phyloP scores from a whole-genome alignment of 768 basidiomycete species.

The Filobasidium wieringae region DNA sequence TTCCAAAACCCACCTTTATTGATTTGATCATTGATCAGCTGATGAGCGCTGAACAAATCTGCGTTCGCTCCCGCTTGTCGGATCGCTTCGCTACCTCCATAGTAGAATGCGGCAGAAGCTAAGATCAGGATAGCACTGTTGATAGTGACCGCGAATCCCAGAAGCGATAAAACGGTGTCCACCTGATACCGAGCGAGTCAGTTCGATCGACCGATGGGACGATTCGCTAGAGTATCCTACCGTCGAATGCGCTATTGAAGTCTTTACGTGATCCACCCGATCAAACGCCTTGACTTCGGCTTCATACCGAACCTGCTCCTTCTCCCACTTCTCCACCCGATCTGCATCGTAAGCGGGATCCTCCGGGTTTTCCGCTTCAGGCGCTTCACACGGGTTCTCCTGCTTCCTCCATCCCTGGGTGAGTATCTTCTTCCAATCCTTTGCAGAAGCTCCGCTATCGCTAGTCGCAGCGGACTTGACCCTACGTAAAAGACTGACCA shows the following conservation, averaged over 20 bases:
- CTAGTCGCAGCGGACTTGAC: too few species aligned
- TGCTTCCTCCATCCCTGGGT: neutral
- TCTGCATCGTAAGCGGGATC: constrained; percentile 14
- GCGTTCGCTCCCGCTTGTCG: constrained; percentile 46
- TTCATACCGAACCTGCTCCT: constrained; percentile 22
- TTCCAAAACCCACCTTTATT: constrained; percentile 49
- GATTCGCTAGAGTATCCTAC: constrained; percentile 12
- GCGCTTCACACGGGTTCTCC: neutral
- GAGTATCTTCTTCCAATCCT: neutral
- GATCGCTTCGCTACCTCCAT: constrained; percentile 41
- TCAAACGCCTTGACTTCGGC: constrained; percentile 30
- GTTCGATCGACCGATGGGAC: neutral
- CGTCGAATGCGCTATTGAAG: constrained; percentile 36
- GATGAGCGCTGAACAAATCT: constrained; percentile 72
- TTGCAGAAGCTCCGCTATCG: neutral
- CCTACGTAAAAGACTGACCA: neutral
- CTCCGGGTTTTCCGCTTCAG: constrained; percentile 7
- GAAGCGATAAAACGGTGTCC: constrained; percentile 53
- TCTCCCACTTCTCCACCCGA: constrained; percentile 6
- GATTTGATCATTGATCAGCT: constrained; percentile 54
- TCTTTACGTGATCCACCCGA: constrained; percentile 32
- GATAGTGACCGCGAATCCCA: constrained; percentile 77
- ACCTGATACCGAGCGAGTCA: constrained; percentile 25
- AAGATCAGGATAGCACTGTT: constrained; percentile 72
- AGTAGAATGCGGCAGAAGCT: constrained; percentile 70